phyloP scores from a whole-genome alignment of 164 flowering plant species.

The Dillenia suffruticosa region DNA sequence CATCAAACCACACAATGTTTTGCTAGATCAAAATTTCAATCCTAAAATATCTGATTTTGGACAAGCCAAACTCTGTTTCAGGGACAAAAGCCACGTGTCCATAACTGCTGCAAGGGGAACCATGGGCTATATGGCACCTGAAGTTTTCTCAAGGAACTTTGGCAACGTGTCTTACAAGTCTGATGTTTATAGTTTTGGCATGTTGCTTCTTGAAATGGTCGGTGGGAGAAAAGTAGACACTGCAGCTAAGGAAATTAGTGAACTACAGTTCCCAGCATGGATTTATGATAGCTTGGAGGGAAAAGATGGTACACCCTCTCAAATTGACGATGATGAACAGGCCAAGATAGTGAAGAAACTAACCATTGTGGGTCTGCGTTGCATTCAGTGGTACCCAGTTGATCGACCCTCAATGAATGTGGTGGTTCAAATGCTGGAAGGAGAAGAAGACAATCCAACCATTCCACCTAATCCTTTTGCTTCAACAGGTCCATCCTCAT shows the following conservation, averaged over 20 bases:
- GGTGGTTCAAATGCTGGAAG: not conserved
- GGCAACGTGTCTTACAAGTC: slow-evolving; percentile 10
- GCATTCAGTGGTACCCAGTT: slow-evolving; percentile 10
- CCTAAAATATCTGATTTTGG: slow-evolving; percentile 31
- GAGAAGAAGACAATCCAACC: no score
- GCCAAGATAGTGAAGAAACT: slow-evolving; percentile 14
- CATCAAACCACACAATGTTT: slow-evolving; percentile 15
- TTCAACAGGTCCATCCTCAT: no score
- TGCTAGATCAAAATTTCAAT: slow-evolving; percentile 19
- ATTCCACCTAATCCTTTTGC: no score
- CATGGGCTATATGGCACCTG: not conserved
- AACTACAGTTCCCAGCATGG: no score
- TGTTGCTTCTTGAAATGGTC: slow-evolving; percentile 24
- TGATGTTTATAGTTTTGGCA: slow-evolving; percentile 28
- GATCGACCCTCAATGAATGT: slow-evolving; percentile 14
- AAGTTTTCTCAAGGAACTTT: slow-evolving; percentile 19
- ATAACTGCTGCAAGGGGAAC: no score
- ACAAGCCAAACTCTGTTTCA: slow-evolving; percentile 3
- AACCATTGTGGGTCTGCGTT: slow-evolving; percentile 22
- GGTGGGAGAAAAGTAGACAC: no score
- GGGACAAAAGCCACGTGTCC: no score
- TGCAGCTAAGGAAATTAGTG: no score
- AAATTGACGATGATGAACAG: no score
- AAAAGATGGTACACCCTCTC: not conserved
- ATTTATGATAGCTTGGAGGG: slow-evolving; percentile 17